These are phyloP conservation scores for Aspergillus phoenicis DNA, from an alignment of 2,329 filamentous ascomycete species.

Conservation along the genomic window DNA sequence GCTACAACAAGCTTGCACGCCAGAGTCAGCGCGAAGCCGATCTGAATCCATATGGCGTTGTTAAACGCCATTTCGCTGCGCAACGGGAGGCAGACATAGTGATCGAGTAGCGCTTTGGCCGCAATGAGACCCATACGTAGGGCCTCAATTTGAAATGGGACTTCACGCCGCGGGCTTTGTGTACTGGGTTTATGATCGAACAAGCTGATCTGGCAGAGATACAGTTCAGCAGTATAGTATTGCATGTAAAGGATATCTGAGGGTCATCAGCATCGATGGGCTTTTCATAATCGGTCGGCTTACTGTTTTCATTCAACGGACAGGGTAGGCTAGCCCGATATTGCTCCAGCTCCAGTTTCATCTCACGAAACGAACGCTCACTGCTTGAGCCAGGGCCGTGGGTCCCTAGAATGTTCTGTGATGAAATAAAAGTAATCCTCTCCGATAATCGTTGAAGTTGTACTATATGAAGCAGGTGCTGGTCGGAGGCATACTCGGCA, in stretches of 20 bases:
- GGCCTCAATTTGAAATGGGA: conserved; percentile 12
- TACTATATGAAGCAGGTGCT: conserved; percentile 17
- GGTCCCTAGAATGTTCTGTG: not conserved
- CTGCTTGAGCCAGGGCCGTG: not conserved
- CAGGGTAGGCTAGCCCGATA: not conserved
- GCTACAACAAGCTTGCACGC: conserved; percentile 16
- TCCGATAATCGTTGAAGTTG: conserved; percentile 19
- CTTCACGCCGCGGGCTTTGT: not conserved
- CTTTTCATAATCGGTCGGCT: no score
- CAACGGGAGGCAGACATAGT: conserved; percentile 38
- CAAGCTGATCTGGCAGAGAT: conserved; percentile 44
- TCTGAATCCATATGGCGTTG: conserved; percentile 46
- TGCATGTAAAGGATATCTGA: conserved; percentile 40
- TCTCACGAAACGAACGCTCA: conserved; percentile 4
- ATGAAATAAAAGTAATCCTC: conserved; percentile 8
- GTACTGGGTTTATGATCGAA: conserved; percentile 19
- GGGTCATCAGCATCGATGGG: not conserved
- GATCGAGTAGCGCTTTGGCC: conserved; percentile 11
- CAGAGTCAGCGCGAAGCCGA: conserved; percentile 33
- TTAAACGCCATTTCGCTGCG: conserved; percentile 40
- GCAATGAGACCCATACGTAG: conserved; percentile 17
- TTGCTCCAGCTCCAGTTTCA: conserved; percentile 4
- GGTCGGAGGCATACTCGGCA: conserved; percentile 15
- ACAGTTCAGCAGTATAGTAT: conserved; percentile 43
- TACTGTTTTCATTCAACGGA: conserved; percentile 1